phyloP scores from a whole-genome alignment of 176 grass and related monocot species.

The Neostapfia colusana region DNA sequence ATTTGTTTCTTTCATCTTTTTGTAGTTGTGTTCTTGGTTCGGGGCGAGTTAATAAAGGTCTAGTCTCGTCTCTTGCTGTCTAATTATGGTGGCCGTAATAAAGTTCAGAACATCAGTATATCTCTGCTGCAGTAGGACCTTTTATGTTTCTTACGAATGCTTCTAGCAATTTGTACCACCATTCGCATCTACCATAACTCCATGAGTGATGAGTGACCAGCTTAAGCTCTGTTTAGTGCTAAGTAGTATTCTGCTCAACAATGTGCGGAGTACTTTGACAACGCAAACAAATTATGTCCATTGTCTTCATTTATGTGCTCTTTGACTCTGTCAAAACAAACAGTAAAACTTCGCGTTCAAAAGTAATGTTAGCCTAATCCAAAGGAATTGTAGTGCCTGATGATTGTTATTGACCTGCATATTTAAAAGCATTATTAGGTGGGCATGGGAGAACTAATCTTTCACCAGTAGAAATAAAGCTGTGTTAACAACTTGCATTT shows the following conservation, averaged over 20 bases:
- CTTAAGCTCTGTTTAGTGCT: neutral
- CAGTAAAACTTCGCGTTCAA: neutral
- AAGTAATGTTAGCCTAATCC: neutral
- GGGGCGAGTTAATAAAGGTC: neutral
- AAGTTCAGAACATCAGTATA: neutral
- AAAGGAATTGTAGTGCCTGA: neutral
- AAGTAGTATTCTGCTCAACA: neutral
- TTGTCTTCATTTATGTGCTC: neutral
- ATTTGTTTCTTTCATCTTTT: neutral
- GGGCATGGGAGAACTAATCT: neutral
- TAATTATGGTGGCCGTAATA: neutral
- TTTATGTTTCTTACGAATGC: neutral
- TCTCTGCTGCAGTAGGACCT: neutral
- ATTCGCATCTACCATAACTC: conserved; percentile 10
- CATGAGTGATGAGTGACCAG: neutral
- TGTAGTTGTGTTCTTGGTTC: conserved; percentile 6
- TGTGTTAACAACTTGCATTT: neutral
- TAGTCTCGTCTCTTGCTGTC: neutral
- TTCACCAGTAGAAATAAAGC: neutral
- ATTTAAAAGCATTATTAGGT: neutral
- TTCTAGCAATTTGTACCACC: neutral
- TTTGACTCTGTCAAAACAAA: neutral
- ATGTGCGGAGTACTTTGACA: neutral
- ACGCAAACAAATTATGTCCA: neutral
- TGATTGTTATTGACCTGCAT: neutral